These are phyloP conservation scores for Verticillium nonalfalfae DNA, from an alignment of 2,329 filamentous ascomycete genomes.

Conservation along the genomic window DNA sequence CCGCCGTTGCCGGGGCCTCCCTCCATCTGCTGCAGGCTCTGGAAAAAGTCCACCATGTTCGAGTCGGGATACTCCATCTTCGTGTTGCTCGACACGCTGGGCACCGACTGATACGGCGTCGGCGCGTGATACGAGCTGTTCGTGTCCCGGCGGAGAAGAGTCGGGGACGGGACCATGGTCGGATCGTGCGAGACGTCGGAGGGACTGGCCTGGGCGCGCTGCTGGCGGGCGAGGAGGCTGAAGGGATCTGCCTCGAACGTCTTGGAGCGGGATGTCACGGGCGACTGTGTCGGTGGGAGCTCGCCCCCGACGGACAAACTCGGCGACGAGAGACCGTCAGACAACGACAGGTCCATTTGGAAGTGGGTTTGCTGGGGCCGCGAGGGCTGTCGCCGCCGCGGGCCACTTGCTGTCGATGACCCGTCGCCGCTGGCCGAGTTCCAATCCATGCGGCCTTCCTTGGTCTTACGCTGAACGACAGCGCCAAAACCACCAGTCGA, in stretches of 20 bases:
- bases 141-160: conserved; percentile 27
- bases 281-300: conserved; percentile 30
- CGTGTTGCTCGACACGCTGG: conserved; percentile 11
- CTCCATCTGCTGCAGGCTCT: conserved; percentile 28
- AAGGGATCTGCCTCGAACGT: conserved; percentile 27
- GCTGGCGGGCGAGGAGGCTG: conserved; percentile 8
- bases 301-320: conserved; percentile 29
- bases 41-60: conserved; percentile 48
- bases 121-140: conserved; percentile 4
- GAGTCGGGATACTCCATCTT: conserved; percentile 38
- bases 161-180: conserved; percentile 37
- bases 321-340: conserved; percentile 34
- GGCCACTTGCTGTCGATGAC: conserved; percentile 14
- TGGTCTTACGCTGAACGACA: conserved; percentile 6
- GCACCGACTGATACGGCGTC: conserved; percentile 11
- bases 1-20: background rate
- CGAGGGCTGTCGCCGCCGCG: conserved; percentile 12
- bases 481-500: conserved; percentile 74
- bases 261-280: conserved; percentile 29
- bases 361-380: conserved; percentile 12
- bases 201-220: conserved; percentile 21
- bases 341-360: conserved; percentile 27
- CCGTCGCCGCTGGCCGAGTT: conserved; percentile 17
- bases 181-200: conserved; percentile 29
- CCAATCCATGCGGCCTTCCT: conserved; percentile 19